Conservation (phyloP, 495 filamentous ascomycete species). For the Ramalina intermedia region DNA sequence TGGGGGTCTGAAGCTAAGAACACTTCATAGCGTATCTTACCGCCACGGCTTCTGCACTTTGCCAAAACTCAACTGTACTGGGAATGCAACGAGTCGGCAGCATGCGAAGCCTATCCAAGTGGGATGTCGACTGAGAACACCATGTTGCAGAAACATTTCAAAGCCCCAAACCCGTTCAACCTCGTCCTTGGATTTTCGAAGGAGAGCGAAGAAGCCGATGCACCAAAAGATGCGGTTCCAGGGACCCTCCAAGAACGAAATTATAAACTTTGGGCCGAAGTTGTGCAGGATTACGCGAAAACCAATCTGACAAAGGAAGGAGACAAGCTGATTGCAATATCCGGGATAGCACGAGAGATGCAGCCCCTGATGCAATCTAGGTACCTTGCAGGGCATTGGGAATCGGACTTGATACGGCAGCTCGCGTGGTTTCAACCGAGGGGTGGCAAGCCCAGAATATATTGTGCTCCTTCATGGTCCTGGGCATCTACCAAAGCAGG, state of each 20-base stretch:
- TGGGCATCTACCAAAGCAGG: constrained; percentile 7
- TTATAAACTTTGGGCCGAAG: neutral
- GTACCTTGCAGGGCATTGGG: constrained; percentile 1
- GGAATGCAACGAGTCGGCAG: constrained; percentile 6
- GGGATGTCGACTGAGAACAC: neutral
- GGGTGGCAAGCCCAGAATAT: neutral
- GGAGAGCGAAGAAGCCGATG: neutral
- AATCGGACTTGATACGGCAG: neutral
- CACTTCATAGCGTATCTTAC: neutral
- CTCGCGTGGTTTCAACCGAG: neutral
- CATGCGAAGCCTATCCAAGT: constrained; percentile 1
- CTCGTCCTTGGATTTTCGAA: neutral
- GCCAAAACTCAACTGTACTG: constrained; percentile 6
- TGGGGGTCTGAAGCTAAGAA: too few species aligned
- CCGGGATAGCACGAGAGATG: constrained; percentile 1
- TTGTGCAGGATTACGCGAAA: neutral
- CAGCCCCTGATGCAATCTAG: neutral
- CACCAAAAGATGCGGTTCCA: neutral
- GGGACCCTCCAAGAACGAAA: neutral
- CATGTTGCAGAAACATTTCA: too few species aligned
- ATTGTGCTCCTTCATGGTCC: constrained; percentile 10
- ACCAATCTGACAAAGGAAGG: neutral
- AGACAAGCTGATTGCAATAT: constrained; percentile 3
- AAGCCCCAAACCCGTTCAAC: too few species aligned
- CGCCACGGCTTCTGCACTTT: constrained; percentile 7